Percentiles rank a stretch among this genome's conserved stretches.
Evolutionary conservation across 169 alveolate species (phyloP).

Genomic region (Ichthyophthirius multifiliis): DNA sequence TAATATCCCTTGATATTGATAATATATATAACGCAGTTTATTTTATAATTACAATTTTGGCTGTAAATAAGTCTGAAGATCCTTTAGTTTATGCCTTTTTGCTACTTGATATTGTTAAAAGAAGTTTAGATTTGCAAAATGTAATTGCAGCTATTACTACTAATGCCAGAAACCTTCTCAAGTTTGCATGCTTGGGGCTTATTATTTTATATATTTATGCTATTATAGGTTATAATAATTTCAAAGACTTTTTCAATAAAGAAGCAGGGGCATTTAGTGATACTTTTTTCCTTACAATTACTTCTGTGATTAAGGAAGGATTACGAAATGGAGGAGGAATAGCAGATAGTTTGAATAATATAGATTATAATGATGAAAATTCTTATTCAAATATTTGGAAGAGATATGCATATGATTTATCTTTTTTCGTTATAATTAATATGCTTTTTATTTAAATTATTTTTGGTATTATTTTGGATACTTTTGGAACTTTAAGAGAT

Average conservation of each 20-base stretch:
- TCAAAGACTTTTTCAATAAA: not conserved
- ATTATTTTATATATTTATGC: slow-evolving; percentile 23
- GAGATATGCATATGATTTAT: slow-evolving; percentile 23
- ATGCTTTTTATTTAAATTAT: slow-evolving; percentile 36
- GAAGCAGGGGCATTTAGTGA: slow-evolving; percentile 4
- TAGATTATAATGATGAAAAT: not conserved
- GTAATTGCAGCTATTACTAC: slow-evolving; percentile 31
- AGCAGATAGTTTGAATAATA: slow-evolving; percentile 5
- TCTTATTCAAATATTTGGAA: slow-evolving; percentile 11
- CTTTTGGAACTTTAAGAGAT: slow-evolving; percentile 39
- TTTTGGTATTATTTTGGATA: slow-evolving; percentile 43
- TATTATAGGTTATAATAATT: slow-evolving; percentile 9
- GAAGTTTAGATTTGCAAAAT: slow-evolving; percentile 37
- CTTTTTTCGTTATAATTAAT: slow-evolving; percentile 28
- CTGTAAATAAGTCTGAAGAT: slow-evolving; percentile 23
- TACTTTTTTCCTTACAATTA: slow-evolving; percentile 25
- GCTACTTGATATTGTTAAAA: slow-evolving; percentile 27
- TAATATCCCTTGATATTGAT: slow-evolving; percentile 17
- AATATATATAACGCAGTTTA: slow-evolving; percentile 22
- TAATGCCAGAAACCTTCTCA: slow-evolving; percentile 13
- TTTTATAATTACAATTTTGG: slow-evolving; percentile 24
- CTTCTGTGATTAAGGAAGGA: slow-evolving; percentile 32
- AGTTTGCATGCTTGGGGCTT: slow-evolving; percentile 24
- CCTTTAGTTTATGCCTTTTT: slow-evolving; percentile 31
- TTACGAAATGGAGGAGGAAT: slow-evolving; percentile 42